Conservation (phyloP, 768 basidiomycete species). For the Rubroboletus pulcherrimus region DNA sequence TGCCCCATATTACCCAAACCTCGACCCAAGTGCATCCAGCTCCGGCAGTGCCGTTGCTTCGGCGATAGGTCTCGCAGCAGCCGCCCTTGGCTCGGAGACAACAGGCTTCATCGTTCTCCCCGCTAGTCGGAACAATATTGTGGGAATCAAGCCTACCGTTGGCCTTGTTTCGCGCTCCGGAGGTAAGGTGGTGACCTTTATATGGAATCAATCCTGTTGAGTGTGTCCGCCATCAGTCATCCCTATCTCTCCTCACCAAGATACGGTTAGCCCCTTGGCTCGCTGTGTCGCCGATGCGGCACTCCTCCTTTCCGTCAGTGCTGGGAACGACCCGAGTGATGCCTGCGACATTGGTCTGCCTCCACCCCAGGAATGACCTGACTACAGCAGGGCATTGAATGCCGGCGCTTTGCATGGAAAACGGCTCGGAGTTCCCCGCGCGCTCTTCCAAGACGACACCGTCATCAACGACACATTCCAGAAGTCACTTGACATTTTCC, state of each 20-base stretch:
- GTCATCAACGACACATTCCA: conserved; percentile 36
- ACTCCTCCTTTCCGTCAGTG: conserved; percentile 37
- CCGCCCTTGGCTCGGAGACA: conserved; percentile 44
- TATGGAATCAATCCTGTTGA: neutral
- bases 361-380: conserved; percentile 48
- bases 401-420: conserved; percentile 42
- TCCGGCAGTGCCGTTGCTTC: conserved; percentile 43
- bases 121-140: conserved; percentile 40
- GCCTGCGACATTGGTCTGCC: conserved; percentile 34
- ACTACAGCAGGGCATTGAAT: conserved; percentile 52
- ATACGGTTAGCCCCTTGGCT: conserved; percentile 38
- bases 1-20: conserved; percentile 40
- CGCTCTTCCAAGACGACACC: conserved; percentile 22
- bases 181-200: conserved; percentile 21
- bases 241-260: conserved; percentile 41
- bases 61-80: conserved; percentile 44
- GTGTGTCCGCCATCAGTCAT: conserved; percentile 35
- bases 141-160: conserved; percentile 41
- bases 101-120: conserved; percentile 48
- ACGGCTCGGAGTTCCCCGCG: conserved; percentile 44
- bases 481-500: conserved; percentile 36
- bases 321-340: conserved; percentile 41
- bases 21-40: conserved; percentile 39
- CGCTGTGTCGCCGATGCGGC: conserved; percentile 39
- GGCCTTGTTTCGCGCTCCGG: conserved; percentile 40